A percentile compares a stretch with the other conserved stretches of the same genome.
phyloP scores from a whole-genome alignment of 2,329 filamentous ascomycete species.

The Gaeumannomyces tritici region DNA sequence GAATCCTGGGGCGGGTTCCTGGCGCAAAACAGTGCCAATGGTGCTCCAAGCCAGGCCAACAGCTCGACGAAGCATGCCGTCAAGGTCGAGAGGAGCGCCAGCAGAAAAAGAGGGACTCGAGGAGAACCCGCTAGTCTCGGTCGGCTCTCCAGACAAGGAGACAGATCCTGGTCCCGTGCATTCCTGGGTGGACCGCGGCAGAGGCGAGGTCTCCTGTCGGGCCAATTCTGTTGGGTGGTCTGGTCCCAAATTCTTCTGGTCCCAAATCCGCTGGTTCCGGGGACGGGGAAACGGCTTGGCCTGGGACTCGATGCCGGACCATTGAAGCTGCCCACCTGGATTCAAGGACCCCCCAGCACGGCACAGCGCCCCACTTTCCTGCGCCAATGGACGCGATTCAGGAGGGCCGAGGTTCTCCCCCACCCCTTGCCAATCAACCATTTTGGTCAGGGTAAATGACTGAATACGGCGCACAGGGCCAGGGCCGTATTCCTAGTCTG shows the following conservation, averaged over 20 bases:
- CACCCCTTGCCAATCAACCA: too few species aligned
- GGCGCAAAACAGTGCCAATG: neutral
- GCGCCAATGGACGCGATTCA: neutral
- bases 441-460: neutral
- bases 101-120: neutral
- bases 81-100: neutral
- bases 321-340: too few species aligned
- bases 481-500: too few species aligned
- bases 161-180: neutral
- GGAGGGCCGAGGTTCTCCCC: neutral
- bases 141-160: neutral
- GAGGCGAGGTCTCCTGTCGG: too few species aligned
- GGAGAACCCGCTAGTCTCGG: neutral
- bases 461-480: too few species aligned
- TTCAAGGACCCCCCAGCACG: neutral
- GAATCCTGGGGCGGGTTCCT: neutral
- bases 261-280: too few species aligned
- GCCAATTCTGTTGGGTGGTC: neutral
- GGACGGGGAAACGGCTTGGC: neutral
- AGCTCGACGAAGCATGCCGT: neutral
- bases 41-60: neutral
- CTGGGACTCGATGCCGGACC: neutral
- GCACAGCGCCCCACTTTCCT: neutral
- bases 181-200: neutral
- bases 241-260: too few species aligned